phyloP scores from a whole-genome alignment of 129 eudicot genomes.

The Arctium minus region DNA sequence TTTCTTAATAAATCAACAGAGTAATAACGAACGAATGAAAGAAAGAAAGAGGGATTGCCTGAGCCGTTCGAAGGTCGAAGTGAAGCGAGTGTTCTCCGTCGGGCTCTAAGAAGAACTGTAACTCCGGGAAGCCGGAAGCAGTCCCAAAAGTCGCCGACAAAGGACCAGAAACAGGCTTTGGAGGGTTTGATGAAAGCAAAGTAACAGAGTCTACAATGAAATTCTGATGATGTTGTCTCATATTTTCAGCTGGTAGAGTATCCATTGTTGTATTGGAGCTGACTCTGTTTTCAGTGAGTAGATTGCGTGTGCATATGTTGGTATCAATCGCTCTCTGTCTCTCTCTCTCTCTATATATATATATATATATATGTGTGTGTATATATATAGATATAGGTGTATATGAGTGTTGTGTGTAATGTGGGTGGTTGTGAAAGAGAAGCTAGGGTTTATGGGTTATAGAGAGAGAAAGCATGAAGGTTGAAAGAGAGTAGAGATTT shows the following conservation, averaged over 20 bases:
- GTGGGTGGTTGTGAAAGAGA: slow-evolving; percentile 2
- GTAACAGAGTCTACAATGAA: slow-evolving; percentile 42
- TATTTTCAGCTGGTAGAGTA: slow-evolving; percentile 24
- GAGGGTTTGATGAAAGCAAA: slow-evolving; percentile 43
- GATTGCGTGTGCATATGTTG: slow-evolving; percentile 8
- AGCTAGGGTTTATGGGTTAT: slow-evolving; percentile 33
- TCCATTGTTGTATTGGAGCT: slow-evolving; percentile 19
- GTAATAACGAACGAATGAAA: background rate
- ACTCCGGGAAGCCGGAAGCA: slow-evolving; percentile 42
- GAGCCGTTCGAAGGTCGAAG: slow-evolving; percentile 46
- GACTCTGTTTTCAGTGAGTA: slow-evolving; percentile 8
- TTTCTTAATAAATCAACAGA: background rate
- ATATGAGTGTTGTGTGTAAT: background rate
- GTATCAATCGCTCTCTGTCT: background rate
- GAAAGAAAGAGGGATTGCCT: slow-evolving; percentile 22
- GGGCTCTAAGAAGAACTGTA: slow-evolving; percentile 33
- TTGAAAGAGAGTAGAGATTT: background rate
- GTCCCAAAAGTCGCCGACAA: slow-evolving; percentile 41
- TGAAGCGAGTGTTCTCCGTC: slow-evolving; percentile 26
- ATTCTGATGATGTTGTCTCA: slow-evolving; percentile 18
- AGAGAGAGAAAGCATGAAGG: slow-evolving; percentile 10
- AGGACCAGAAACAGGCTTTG: slow-evolving; percentile 30
- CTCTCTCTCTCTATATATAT: background rate
- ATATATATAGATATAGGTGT: background rate
- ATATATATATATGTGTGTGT: background rate